Conservation (phyloP, 2,329 filamentous ascomycete genomes). For the Calonectria naviculata region DNA sequence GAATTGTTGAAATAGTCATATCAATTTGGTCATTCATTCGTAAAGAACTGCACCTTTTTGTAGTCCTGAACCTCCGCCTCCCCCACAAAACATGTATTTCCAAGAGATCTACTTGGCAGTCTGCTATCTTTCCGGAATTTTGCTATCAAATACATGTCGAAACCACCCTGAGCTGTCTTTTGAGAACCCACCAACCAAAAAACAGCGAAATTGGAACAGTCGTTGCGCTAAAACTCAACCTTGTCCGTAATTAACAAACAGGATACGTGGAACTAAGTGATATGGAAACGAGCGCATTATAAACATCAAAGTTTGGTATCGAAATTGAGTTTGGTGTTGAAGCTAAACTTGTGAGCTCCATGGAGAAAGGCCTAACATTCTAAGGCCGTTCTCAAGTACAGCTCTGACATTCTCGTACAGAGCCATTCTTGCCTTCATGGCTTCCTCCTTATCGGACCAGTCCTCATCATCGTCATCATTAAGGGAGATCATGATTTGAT, state of each 20-base stretch:
- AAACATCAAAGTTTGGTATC: not conserved
- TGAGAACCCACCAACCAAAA: not conserved
- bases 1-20: not conserved
- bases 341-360: constrained; percentile 14
- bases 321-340: not conserved
- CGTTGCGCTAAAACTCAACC: not conserved
- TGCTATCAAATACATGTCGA: not conserved
- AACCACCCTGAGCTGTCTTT: not conserved
- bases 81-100: not conserved
- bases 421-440: constrained; percentile 66
- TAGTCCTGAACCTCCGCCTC: not conserved
- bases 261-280: not conserved
- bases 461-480: constrained; percentile 61
- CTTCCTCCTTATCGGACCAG: constrained; percentile 54
- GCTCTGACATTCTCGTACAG: constrained; percentile 61
- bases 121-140: not conserved
- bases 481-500: constrained; percentile 47
- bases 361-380: constrained; percentile 51
- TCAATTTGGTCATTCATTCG: not conserved
- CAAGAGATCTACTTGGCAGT: not conserved
- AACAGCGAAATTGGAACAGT: not conserved
- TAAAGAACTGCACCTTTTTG: no score
- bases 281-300: not conserved
- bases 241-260: not conserved
- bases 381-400: constrained; percentile 43